Base-by-base conservation (phyloP, 805 yeast species). In the Spathaspora hagerdaliae region DNA sequence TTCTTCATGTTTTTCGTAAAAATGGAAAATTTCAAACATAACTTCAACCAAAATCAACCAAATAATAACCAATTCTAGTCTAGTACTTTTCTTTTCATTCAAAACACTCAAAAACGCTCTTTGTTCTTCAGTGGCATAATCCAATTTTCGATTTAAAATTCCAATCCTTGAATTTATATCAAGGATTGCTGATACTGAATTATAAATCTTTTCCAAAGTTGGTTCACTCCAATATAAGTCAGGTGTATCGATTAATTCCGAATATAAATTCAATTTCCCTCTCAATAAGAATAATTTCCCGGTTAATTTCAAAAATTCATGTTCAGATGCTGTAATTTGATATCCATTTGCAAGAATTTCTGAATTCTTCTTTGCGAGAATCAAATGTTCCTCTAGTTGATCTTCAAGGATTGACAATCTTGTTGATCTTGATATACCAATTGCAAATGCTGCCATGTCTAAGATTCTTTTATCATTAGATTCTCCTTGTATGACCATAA, bases 151-250 rank as follows among this genome's bases (percentile, higher is more conserved):
- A 61, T 91, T 91, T 59, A 91, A 67, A 32, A 90, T 88, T 29
- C 80, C 73, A 40, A 90, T 86, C 50, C 97, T 72, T 6, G 92
- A 86, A 29, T 75, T 73, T 29, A 91, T 81, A 56, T 91, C 97
- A 45, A 91, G 69, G 19, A 78, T 79, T 40, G 77, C 77, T 0
- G 95, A 85, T 7, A 88, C 81, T 14, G 79, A 74, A 41, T 82
- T 78, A 62, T 88, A 91, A 8, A 89, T 80, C 44, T 75, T 74
- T 58, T 91, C 97, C 44, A 91, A 69, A 31, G 81, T 80, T 1
- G 97, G 96, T 58, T 90, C 96, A 39, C 88, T 78, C 97, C 97
- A 91, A 63, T 90, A 91, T 37, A 89, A 65, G 61, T 91, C 97
- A 0, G 97, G 97, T 0, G 95, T 88, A 55, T 90, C 97, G 29